phyloP scores from a whole-genome alignment of 2,329 filamentous ascomycete species.

The Sporothrix schenckii region DNA sequence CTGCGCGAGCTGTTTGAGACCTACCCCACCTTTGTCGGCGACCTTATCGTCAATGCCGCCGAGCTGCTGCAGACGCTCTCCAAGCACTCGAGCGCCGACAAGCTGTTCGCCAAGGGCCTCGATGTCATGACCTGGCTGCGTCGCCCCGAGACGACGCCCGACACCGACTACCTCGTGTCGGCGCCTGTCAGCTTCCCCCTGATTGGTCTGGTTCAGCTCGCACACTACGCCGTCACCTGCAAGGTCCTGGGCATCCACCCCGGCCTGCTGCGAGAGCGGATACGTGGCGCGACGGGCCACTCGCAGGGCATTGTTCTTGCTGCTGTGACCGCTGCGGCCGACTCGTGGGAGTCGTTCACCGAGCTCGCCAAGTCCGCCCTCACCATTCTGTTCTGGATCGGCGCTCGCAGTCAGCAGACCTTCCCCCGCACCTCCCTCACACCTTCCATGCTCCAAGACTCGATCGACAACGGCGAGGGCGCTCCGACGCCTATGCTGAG shows the following conservation, averaged over 20 bases:
- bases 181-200: constrained; percentile 94
- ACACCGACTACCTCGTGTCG: constrained; percentile 91
- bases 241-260: constrained; percentile 87
- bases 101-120: constrained; percentile 95
- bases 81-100: constrained; percentile 81
- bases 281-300: constrained; percentile 90
- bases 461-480: constrained; percentile 92
- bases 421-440: constrained; percentile 94
- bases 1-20: constrained; percentile 87
- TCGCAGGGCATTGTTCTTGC: constrained; percentile 96
- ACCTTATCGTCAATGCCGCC: constrained; percentile 78
- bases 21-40: constrained; percentile 87
- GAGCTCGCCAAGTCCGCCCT: constrained; percentile 78
- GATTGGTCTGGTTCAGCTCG: constrained; percentile 93
- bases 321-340: constrained; percentile 84
- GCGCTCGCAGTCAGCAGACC: constrained; percentile 92
- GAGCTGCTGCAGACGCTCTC: constrained; percentile 85
- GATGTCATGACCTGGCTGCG: constrained; percentile 94
- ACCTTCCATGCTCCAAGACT: constrained; percentile 88
- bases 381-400: constrained; percentile 98
- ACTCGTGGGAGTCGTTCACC: constrained; percentile 90
- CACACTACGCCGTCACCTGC: constrained; percentile 93
- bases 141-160: constrained; percentile 84
- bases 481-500: constrained; percentile 95
- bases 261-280: constrained; percentile 79